Conservation (phyloP, 768 basidiomycete genomes). For the Psilocybe sp. region DNA sequence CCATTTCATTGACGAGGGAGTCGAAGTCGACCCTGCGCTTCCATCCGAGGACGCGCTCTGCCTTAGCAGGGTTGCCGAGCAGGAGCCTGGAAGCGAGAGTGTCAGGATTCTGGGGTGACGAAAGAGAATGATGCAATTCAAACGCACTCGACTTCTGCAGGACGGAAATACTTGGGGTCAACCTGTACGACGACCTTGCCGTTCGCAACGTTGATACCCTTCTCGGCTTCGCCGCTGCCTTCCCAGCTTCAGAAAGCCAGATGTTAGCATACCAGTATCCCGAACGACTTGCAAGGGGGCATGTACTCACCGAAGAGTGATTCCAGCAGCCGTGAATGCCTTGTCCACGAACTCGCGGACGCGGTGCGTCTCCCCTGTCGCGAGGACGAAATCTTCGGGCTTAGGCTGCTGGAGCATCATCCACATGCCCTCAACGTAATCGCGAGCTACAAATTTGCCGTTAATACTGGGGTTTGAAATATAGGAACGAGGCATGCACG, state of each 20-base stretch:
- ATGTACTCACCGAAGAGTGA: conserved; percentile 55
- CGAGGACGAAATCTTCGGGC: conserved; percentile 90
- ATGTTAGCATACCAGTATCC: conserved; percentile 2
- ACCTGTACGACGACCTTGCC: conserved; percentile 77
- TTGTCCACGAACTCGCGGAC: conserved; percentile 93
- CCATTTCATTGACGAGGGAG: conserved; percentile 89
- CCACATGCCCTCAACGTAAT: conserved; percentile 99
- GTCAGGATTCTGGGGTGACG: conserved; percentile 2
- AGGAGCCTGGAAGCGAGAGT: conserved; percentile 53
- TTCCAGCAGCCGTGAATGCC: conserved; percentile 69
- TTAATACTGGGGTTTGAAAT: background rate
- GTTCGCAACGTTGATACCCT: conserved; percentile 69
- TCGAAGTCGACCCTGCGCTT: conserved; percentile 84
- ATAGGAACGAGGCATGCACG: conserved; percentile 17
- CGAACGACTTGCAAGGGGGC: background rate
- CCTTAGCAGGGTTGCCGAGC: conserved; percentile 86
- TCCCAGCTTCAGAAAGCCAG: conserved; percentile 56
- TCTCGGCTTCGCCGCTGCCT: conserved; percentile 71
- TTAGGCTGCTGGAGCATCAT: conserved; percentile 85
- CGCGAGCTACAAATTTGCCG: conserved; percentile 50
- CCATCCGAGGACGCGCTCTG: conserved; percentile 87
- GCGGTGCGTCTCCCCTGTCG: conserved; percentile 93
- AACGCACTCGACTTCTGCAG: conserved; percentile 90
- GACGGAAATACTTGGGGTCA: conserved; percentile 90
- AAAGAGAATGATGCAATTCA: background rate